Evolutionary conservation across 2,329 filamentous ascomycete genomes (phyloP).

Genomic region (Penicillium sp.): DNA sequence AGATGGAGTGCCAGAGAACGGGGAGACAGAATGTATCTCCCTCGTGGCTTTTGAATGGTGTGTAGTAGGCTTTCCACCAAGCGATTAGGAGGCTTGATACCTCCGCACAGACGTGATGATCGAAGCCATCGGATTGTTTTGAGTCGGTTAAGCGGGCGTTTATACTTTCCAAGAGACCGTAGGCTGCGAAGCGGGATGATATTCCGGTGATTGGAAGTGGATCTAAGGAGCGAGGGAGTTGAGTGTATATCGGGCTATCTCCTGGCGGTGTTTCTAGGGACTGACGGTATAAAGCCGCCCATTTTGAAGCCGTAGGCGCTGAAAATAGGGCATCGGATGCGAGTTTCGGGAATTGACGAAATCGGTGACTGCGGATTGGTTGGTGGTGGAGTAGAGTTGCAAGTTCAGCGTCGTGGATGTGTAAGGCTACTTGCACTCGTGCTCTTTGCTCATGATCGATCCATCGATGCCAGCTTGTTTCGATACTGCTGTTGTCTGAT

Average conservation of each 20-base stretch:
- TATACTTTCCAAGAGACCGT: constrained; percentile 24
- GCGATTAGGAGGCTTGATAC: constrained; percentile 19
- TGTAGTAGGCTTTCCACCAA: constrained; percentile 24
- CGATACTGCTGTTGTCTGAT: constrained; percentile 8
- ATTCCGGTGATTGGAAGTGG: not conserved
- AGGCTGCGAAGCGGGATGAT: constrained; percentile 13
- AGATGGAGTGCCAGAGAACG: constrained; percentile 32
- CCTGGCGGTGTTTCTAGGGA: not conserved
- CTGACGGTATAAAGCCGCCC: constrained; percentile 10
- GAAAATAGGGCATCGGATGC: constrained; percentile 17
- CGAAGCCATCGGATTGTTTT: constrained; percentile 12
- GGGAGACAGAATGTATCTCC: constrained; percentile 24
- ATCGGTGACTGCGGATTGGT: constrained; percentile 19
- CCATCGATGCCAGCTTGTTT: constrained; percentile 25
- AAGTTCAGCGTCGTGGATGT: constrained; percentile 32
- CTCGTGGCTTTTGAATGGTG: not conserved
- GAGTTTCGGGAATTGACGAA: constrained; percentile 14
- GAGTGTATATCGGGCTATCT: not conserved
- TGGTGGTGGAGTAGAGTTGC: constrained; percentile 24
- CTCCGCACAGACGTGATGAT: constrained; percentile 8
- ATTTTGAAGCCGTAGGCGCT: constrained; percentile 14
- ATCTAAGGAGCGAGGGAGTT: not conserved
- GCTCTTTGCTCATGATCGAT: constrained; percentile 26
- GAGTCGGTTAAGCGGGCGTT: constrained; percentile 24
- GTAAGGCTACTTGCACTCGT: constrained; percentile 27